Evolutionary conservation across 106 monocot genomes (phyloP).

Genomic region (Alisma plantagoaquatica): DNA sequence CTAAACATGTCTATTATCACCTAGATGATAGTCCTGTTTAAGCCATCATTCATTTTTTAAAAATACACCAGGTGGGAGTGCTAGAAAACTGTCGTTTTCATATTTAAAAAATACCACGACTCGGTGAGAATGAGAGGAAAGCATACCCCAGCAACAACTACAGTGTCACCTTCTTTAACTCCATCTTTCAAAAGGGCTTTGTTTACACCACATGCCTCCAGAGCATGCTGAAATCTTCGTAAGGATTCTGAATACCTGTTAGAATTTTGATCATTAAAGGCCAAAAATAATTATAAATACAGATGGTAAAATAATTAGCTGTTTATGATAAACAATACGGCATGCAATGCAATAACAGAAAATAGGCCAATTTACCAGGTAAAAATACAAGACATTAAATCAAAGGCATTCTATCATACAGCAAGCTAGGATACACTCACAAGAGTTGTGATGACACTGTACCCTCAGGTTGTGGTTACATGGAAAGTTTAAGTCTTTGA

Average conservation of each 20-base stretch:
- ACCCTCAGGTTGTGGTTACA: no score
- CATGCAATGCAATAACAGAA: no score
- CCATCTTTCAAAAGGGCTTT: slow-evolving; percentile 73
- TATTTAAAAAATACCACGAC: no score
- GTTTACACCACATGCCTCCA: slow-evolving; percentile 99
- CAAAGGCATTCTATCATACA: no score
- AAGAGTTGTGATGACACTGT: no score
- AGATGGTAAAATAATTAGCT: background rate
- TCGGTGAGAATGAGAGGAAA: background rate
- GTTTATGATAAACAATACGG: background rate
- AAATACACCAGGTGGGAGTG: background rate
- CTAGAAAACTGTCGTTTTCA: no score
- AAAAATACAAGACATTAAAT: no score
- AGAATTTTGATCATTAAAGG: background rate
- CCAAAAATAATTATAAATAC: background rate
- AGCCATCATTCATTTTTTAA: background rate
- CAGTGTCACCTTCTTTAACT: slow-evolving; percentile 96
- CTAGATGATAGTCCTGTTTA: background rate
- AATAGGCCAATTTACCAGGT: no score
- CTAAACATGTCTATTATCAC: background rate
- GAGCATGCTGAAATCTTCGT: slow-evolving; percentile 84
- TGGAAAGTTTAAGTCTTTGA: no score
- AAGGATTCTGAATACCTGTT: slow-evolving; percentile 83
- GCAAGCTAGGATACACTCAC: no score
- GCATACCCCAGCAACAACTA: slow-evolving; percentile 85